phyloP scores from a whole-genome alignment of 257 asterid genomes.

The Buddleja alternifolia region DNA sequence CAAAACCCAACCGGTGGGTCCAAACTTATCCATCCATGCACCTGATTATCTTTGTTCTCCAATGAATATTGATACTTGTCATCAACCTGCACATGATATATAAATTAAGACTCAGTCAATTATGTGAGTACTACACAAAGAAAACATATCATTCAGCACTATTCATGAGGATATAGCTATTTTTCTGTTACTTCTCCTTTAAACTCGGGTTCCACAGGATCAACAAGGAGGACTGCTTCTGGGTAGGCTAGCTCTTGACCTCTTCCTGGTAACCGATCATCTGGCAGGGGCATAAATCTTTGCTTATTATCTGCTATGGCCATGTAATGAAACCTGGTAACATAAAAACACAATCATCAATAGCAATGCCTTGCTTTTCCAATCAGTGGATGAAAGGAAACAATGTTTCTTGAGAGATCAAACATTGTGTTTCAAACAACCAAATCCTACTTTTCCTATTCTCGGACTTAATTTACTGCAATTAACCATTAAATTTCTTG shows the following conservation, averaged over 20 bases:
- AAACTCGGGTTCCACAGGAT: slow-evolving; percentile 70
- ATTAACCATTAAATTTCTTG: neutral
- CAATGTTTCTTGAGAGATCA: slow-evolving; percentile 9
- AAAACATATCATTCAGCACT: slow-evolving; percentile 13
- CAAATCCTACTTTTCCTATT: neutral
- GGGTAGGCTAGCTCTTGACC: slow-evolving; percentile 73
- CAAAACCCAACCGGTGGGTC: slow-evolving; percentile 86
- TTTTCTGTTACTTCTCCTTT: slow-evolving; percentile 65
- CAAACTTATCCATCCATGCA: slow-evolving; percentile 82
- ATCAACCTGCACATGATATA: slow-evolving; percentile 59
- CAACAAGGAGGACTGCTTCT: slow-evolving; percentile 80
- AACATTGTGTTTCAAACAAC: neutral
- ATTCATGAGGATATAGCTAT: slow-evolving; percentile 18
- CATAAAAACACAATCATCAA: slow-evolving; percentile 14
- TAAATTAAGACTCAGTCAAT: slow-evolving; percentile 12
- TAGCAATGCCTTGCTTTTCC: slow-evolving; percentile 6
- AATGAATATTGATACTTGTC: slow-evolving; percentile 78
- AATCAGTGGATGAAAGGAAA: neutral
- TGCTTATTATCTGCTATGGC: slow-evolving; percentile 73
- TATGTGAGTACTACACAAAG: neutral
- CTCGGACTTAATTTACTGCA: neutral
- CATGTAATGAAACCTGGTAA: slow-evolving; percentile 76
- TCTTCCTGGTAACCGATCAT: slow-evolving; percentile 68
- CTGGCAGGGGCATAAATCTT: slow-evolving; percentile 84
- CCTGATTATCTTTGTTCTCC: slow-evolving; percentile 65